phyloP scores from a whole-genome alignment of 139 green algal species.

The Auxenochlorella pyrenoidosa region DNA sequence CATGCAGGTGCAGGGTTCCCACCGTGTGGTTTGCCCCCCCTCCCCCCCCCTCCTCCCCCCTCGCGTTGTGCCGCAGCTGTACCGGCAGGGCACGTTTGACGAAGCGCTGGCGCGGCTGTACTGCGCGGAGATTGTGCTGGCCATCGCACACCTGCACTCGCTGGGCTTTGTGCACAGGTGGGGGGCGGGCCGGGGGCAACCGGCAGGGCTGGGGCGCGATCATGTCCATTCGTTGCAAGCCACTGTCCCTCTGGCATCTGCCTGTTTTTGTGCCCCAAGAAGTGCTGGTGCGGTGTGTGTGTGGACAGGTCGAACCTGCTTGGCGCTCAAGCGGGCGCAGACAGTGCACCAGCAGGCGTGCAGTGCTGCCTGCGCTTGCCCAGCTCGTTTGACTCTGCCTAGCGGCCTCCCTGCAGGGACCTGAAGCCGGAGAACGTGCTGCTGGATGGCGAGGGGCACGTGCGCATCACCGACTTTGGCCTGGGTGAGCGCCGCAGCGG shows the following conservation, averaged over 20 bases:
- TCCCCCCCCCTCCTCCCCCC: not conserved
- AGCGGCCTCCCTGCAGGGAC: conserved; percentile 53
- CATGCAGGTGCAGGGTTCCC: no score
- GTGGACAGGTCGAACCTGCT: no score
- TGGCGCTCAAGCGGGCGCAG: not conserved
- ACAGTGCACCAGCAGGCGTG: no score
- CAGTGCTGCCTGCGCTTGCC: no score
- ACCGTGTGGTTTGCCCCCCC: no score
- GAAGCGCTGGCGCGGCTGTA: conserved; percentile 94
- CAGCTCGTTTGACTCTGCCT: not conserved
- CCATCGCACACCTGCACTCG: conserved; percentile 92
- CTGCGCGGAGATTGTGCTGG: conserved; percentile 93
- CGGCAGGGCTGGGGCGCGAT: no score
- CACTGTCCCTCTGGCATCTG: no score
- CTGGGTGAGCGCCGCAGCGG: conserved; percentile 47
- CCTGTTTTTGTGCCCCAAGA: no score
- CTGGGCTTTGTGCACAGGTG: conserved; percentile 85
- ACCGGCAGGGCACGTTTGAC: conserved; percentile 88
- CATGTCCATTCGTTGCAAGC: no score
- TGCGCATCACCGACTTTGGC: conserved; percentile 92
- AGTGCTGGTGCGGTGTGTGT: no score
- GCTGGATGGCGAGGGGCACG: conserved; percentile 93
- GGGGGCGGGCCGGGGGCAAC: not conserved
- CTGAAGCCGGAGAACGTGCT: conserved; percentile 95
- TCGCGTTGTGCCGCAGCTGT: conserved; percentile 56